A percentile compares a stretch with the other conserved stretches of the same genome.
phyloP scores from a whole-genome alignment of 345 rosid genomes.

The Euphorbia pulcherrima region DNA sequence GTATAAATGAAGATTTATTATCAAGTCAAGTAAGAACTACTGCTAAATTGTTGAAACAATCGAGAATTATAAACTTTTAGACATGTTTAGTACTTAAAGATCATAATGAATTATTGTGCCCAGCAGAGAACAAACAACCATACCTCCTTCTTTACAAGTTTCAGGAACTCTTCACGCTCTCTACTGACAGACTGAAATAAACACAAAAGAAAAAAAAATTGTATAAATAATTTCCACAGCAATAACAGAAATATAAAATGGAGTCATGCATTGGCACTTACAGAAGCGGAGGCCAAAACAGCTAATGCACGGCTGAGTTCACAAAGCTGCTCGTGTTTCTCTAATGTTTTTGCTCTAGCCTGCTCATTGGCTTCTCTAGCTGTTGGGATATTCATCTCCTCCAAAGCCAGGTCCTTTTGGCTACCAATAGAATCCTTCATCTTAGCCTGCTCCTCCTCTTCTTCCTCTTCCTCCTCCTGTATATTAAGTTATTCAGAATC shows the following conservation, averaged over 20 bases:
- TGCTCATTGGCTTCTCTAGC: conserved; percentile 70
- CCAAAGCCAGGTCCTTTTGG: conserved; percentile 74
- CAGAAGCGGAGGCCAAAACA: conserved; percentile 95
- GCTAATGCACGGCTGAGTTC: conserved; percentile 97
- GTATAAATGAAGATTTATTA: neutral
- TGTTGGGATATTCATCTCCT: conserved; percentile 66
- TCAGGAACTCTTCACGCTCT: conserved; percentile 93
- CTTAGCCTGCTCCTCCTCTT: conserved; percentile 65
- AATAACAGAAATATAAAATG: neutral
- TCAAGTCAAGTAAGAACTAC: neutral
- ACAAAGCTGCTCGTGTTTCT: conserved; percentile 92
- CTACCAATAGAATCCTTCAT: conserved; percentile 60
- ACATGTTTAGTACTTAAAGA: neutral
- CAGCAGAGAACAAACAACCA: neutral
- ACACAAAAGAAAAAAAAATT: conserved; percentile 21
- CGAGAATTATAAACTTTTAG: neutral
- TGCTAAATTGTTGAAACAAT: neutral
- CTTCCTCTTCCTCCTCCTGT: conserved; percentile 91
- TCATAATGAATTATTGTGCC: neutral
- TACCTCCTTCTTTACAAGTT: conserved; percentile 90
- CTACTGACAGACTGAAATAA: conserved; percentile 76
- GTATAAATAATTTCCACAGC: conserved; percentile 13
- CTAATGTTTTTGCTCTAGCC: conserved; percentile 75
- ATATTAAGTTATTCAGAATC: conserved; percentile 13
- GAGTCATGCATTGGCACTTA: conserved; percentile 33